Evolutionary conservation across 331 rosid species (phyloP), one percentile per base, ranked within the genome.

Genomic region (Quercus phellos): DNA sequence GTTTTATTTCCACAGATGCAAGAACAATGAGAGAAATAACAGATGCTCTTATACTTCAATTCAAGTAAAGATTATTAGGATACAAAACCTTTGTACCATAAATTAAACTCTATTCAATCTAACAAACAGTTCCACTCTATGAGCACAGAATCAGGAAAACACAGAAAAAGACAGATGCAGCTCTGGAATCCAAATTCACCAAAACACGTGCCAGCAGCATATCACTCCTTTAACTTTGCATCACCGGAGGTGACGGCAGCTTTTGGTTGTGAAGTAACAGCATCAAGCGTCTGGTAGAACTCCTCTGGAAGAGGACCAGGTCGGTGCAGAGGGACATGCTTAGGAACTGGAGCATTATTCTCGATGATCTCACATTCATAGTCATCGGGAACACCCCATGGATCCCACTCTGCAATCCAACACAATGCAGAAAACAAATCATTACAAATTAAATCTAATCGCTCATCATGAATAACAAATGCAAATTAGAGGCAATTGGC

Each of bases 361-460:
- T 92, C 98, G 5, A 94, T 82, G 79, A 92, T 89, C 87, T 94
- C 99, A n/a, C 92, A 84, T 83, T 89, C 94, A 34, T 92, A 81
- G 78, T 91, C 96, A 61, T 90, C 95, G 11, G 96, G 98, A 63
- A 88, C 84, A 77, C 97, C 97, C 99, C 99, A 94, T 5, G 96
- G 93, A 73, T 90, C 89, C 96, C 96, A 94, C 82, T 91, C 99
- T 92, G 90, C 88, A 83, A 64, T 38, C n/a, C 83, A 82, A 75
- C 59, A 76, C 27, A 78, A 34, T 2, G 46, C 71, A 85, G 9
- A 55, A 70, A 14, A 35, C 58, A 64, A 32, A 46, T 19, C 18
- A 53, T 70, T 32, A 67, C 12, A 83, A 67, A 64, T 58, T 6
- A 60, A n/a, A 67, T 29, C 53, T 29, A 72, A 19, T 17, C 0